A percentile compares a stretch with the other conserved stretches of the same genome.
Evolutionary conservation across 1,284 basidiomycete genomes (phyloP).

Genomic region (Tremellales sp.): DNA sequence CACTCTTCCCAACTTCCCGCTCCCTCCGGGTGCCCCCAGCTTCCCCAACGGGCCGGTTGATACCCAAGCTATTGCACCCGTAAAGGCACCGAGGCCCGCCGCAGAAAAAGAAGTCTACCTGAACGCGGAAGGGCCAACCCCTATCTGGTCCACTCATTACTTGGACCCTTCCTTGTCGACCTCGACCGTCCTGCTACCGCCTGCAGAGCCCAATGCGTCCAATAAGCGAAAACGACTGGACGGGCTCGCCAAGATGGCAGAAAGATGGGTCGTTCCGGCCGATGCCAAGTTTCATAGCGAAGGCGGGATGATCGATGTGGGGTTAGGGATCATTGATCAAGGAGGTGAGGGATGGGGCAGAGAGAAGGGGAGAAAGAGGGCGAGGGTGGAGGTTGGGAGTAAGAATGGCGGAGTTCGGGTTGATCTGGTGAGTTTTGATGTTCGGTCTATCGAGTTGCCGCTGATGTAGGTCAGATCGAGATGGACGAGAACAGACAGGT

Average conservation of each 20-base stretch:
- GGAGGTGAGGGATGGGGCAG: constrained; percentile 19
- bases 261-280: constrained; percentile 30
- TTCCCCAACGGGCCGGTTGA: constrained; percentile 9
- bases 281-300: constrained; percentile 36
- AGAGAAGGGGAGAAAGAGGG: constrained; percentile 33
- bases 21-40: constrained; percentile 17
- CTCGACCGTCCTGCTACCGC: constrained; percentile 26
- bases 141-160: constrained; percentile 35
- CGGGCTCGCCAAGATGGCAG: constrained; percentile 33
- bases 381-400: constrained; percentile 31
- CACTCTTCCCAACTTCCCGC: constrained; percentile 4
- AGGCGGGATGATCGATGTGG: constrained; percentile 32
- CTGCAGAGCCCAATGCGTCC: constrained; percentile 21
- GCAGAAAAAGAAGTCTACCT: constrained; percentile 25
- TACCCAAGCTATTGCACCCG: too few species aligned
- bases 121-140: constrained; percentile 23
- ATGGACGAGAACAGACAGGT: constrained; percentile 31
- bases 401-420: constrained; percentile 35
- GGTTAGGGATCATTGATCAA: constrained; percentile 32
- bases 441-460: background rate
- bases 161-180: constrained; percentile 36
- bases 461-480: constrained; percentile 23
- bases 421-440: constrained; percentile 32
- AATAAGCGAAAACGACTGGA: constrained; percentile 41
- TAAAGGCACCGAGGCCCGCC: constrained; percentile 8